Evolutionary conservation across 2,329 filamentous ascomycete species (phyloP), one percentile per base, ranked within the genome.

Genomic region (Monosporascus sp.): DNA sequence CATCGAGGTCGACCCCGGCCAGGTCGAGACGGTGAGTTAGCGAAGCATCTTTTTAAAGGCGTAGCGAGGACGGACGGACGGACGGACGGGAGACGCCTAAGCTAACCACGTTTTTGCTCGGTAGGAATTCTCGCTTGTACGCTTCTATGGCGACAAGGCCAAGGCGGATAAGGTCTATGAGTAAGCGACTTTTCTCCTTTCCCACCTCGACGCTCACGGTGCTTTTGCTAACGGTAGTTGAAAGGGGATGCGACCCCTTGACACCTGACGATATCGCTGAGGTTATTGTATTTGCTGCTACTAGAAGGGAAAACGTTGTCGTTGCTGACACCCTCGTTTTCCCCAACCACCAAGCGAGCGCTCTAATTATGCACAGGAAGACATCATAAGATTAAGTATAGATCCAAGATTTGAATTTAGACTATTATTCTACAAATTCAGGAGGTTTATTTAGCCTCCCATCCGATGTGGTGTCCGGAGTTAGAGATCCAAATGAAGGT

Each of bases 231-330:
- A 67, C 52, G 37, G 50, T 24, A 9, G 9, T 43, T 44, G 11
- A 4, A 38, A 69, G 67, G 31, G 66, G 66, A 14, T 60, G 56
- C 57, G 86, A 91, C 56, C 87, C 88, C 20, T 72, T 92, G 63
- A 91, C 87, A 2, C 85, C 85, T 0, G 87, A 90, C 51, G 88
- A 91, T 65, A 89, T 92, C 65, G 88, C 88, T 1, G 88, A 91
- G 70, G 79, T 90, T 31, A 75, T 91, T 24, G 88, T 92, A 5
- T 92, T 91, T 63, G 78, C 85, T 22, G 88, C 86, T n/a, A 85
- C 86, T 5, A 79, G 88, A 68, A 81, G 83, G 65, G 87, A 92
- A 72, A 91, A 91, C 66, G 88, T 91, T n/a, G 87, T 91, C 5
- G 71, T 92, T 59, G 88, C 88, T 3, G 88, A 92, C 71, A 85